These are phyloP conservation scores for Cryptosporidium muris DNA, from an alignment of 169 alveolate genomes.

Conservation along the genomic window DNA sequence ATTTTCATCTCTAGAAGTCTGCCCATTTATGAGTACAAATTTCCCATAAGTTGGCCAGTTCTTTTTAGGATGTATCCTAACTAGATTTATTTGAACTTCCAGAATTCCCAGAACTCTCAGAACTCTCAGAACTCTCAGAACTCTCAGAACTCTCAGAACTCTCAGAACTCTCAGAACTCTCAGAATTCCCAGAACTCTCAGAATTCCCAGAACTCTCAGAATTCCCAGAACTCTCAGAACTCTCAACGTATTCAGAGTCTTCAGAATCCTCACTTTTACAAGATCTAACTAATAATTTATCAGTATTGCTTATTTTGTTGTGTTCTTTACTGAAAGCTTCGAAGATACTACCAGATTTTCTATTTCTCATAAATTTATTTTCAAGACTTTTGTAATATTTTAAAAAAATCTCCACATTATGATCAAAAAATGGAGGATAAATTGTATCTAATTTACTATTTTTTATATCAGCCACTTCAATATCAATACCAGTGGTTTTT, in stretches of 20 bases:
- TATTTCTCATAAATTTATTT: slow-evolving; percentile 19
- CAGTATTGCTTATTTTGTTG: slow-evolving; percentile 46
- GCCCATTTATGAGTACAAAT: too few species aligned
- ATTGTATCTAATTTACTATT: slow-evolving; percentile 24
- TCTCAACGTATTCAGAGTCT: too few species aligned
- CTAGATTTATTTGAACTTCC: too few species aligned
- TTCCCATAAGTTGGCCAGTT: too few species aligned
- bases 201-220: slow-evolving; percentile 1
- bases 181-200: too few species aligned
- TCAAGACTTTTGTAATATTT: slow-evolving; percentile 33
- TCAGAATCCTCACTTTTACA: slow-evolving; percentile 1
- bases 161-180: background rate
- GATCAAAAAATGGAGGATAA: slow-evolving; percentile 41
- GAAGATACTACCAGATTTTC: slow-evolving; percentile 1
- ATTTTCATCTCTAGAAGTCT: too few species aligned
- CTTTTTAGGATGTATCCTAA: too few species aligned
- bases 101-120: too few species aligned
- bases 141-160: slow-evolving; percentile 7
- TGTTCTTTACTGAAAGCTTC: slow-evolving; percentile 16
- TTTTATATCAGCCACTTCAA: background rate
- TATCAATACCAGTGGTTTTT: slow-evolving; percentile 15
- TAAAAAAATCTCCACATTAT: slow-evolving; percentile 13
- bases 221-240: background rate
- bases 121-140: slow-evolving; percentile 7
- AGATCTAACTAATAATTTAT: slow-evolving; percentile 21